Evolutionary conservation across 2,329 filamentous ascomycete genomes (phyloP), one percentile per base, ranked within the genome.

Genomic region (Stagonosporopsis cucurbitacearum): DNA sequence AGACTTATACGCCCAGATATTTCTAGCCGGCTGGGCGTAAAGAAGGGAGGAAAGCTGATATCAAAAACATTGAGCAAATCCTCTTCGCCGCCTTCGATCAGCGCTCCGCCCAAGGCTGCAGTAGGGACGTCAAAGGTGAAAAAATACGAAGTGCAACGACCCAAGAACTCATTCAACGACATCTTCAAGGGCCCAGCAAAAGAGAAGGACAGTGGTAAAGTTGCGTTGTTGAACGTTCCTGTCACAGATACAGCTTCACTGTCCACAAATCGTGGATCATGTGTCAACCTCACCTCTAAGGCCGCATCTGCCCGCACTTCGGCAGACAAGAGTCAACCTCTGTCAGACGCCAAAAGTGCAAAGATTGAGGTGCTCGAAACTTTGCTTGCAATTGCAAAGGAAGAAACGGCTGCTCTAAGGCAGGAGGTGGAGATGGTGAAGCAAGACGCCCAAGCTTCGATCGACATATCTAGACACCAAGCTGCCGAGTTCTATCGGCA

Each of bases 91-190:
- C 49, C 54, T 33, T 52, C 64, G 6, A 70, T 70, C 41, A 66
- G 56, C 25, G 62, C 70, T 4, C 70, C 71, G 9, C 70, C 73
- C 13, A 74, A 69, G 58, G 70, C 69, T 22, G 67, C 70, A 8
- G 55, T 69, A 41, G 59, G 64, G 20, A 54, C 68, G 28, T 47
- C 59, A 15, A 73, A 70, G 37, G 59, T 58, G 5, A 71, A 65
- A 45, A 73, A 72, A 45, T 70, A 73, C 33, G 68, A 73, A 37
- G 45, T 66, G 12, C 68, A 68, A 22, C 67, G 71, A 11, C 66
- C 63, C 28, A 70, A 65, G 37, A 68, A 68, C 41, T 62, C 66
- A 8, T 66, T 73, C 42, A 69, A 72, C 64, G 69, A 74, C 36
- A 72, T 74, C 64, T 58, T 73, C 6, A 41, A 40, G 33, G 49